These are phyloP conservation scores for Cochlearia excelsa DNA, from an alignment of 345 rosid genomes.

Conservation along the genomic window DNA sequence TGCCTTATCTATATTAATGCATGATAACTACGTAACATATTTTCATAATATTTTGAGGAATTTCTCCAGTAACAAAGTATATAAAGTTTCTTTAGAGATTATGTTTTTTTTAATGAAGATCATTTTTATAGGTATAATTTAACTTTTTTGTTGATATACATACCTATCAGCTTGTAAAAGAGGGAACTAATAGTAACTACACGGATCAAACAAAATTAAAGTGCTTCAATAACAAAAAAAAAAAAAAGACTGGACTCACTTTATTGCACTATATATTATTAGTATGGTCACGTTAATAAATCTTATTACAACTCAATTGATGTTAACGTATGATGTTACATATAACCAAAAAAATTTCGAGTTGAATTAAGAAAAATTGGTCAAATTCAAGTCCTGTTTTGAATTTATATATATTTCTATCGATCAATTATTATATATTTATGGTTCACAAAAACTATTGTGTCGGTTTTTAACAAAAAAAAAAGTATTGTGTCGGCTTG, in stretches of 20 bases:
- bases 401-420: background rate
- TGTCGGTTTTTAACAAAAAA: constrained; percentile 10
- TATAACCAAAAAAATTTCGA: constrained; percentile 4
- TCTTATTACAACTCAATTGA: constrained; percentile 22
- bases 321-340: constrained; percentile 37
- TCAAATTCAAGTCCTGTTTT: constrained; percentile 7
- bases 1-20: too few species aligned
- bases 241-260: constrained; percentile 6
- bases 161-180: too few species aligned
- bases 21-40: too few species aligned
- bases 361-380: background rate
- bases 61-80: too few species aligned
- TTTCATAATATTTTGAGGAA: too few species aligned
- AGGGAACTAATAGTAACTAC: too few species aligned
- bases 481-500: constrained; percentile 24
- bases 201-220: background rate
- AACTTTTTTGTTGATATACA: too few species aligned
- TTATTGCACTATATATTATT: constrained; percentile 8
- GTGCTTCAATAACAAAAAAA: background rate
- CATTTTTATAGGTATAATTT: too few species aligned
- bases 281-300: constrained; percentile 21
- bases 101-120: too few species aligned
- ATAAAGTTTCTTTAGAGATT: too few species aligned
- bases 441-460: constrained; percentile 17
- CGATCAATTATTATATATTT: constrained; percentile 5